Conservation (phyloP, 371 early-diverging fungal genomes). For the Mucor velutinosus region DNA sequence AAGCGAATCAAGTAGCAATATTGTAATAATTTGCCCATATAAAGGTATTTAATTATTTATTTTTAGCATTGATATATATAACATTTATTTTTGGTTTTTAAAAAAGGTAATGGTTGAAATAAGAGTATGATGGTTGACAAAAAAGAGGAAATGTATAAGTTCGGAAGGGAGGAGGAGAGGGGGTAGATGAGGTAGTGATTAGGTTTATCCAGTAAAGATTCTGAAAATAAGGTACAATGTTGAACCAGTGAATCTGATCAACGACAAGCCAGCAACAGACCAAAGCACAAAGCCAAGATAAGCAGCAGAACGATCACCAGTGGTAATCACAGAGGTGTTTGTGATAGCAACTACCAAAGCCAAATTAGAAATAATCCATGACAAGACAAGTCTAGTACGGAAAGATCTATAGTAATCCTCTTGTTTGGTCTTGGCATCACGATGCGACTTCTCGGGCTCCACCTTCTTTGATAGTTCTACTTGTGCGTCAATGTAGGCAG, state of each 20-base stretch:
- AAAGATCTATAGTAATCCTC: constrained; percentile 91
- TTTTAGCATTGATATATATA: too few relatives aligned
- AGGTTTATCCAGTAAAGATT: constrained; percentile 47
- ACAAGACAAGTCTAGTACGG: constrained; percentile 82
- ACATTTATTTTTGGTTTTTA: too few relatives aligned
- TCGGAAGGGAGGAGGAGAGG: neutral
- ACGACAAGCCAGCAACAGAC: constrained; percentile 80
- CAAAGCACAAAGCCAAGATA: constrained; percentile 88
- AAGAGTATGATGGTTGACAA: neutral
- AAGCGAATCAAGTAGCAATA: too few relatives aligned
- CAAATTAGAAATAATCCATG: constrained; percentile 86
- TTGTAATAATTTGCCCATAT: too few relatives aligned
- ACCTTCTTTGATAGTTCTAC: constrained; percentile 52
- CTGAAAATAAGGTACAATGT: constrained; percentile 70
- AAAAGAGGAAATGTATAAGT: neutral
- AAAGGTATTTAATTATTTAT: too few relatives aligned
- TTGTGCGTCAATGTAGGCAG: constrained; percentile 73
- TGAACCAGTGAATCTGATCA: constrained; percentile 82
- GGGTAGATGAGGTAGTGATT: neutral
- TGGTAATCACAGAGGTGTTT: constrained; percentile 38
- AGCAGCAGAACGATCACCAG: constrained; percentile 27
- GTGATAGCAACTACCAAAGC: constrained; percentile 67
- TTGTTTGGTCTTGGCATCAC: constrained; percentile 80
- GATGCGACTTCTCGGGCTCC: constrained; percentile 56
- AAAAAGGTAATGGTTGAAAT: too few relatives aligned